A percentile compares a stretch with the other conserved stretches of the same genome.
Conservation (phyloP, 768 basidiomycete species). For the Tricholoma hemisulphureum region DNA sequence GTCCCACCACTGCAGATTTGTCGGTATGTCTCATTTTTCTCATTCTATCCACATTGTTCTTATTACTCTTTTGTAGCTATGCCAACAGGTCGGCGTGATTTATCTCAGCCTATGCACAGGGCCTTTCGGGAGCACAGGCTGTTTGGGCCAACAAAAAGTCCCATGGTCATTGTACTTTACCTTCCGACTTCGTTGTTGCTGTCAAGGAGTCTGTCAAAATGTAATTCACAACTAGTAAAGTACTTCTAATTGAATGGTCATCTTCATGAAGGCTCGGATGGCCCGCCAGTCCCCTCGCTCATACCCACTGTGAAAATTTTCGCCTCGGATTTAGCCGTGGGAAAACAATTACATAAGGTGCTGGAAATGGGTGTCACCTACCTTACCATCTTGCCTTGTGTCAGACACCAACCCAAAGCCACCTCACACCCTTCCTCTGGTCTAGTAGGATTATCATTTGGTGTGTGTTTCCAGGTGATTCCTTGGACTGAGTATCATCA, state of each 20-base stretch:
- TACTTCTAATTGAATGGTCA: background rate
- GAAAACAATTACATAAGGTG: background rate
- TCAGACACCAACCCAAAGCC: too few species aligned
- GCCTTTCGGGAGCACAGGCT: constrained; percentile 10
- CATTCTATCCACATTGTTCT: background rate
- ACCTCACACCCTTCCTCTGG: too few species aligned
- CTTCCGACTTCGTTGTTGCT: constrained; percentile 5
- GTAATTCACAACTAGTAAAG: background rate
- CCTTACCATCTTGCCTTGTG: too few species aligned
- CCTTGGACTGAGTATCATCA: too few species aligned
- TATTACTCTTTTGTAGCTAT: constrained; percentile 12
- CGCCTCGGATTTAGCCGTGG: background rate
- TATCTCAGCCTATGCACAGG: constrained; percentile 9
- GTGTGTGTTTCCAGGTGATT: too few species aligned
- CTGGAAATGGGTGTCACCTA: background rate
- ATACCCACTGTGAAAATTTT: background rate
- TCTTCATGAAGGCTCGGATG: background rate
- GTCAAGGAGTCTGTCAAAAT: background rate
- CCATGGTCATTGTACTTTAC: constrained; percentile 12
- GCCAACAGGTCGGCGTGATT: constrained; percentile 9
- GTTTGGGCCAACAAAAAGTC: constrained; percentile 10
- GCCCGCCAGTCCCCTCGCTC: background rate
- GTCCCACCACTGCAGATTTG: constrained; percentile 20
- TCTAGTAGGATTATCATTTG: too few species aligned
- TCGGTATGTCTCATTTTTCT: constrained; percentile 11